Evolutionary conservation across 2,329 filamentous ascomycete species (phyloP).

Genomic region (Aspergillus viridinutans): DNA sequence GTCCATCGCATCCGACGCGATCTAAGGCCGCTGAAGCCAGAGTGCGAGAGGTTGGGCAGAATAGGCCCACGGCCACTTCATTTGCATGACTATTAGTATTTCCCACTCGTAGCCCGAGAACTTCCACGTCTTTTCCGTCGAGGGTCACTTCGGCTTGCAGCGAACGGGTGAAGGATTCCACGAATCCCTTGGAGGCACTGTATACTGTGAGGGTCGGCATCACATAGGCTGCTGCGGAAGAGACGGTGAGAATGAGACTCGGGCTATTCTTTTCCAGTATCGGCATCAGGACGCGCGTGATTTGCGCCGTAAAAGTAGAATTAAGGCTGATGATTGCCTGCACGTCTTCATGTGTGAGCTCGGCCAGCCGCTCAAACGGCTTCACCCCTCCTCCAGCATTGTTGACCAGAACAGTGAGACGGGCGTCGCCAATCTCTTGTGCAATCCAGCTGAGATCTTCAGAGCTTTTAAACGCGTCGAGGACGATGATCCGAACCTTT

Average conservation of each 20-base stretch:
- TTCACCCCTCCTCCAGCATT: conserved; percentile 49
- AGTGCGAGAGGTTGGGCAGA: conserved; percentile 24
- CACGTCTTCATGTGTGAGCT: conserved; percentile 35
- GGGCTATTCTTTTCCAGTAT: conserved; percentile 40
- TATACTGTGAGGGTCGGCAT: conserved; percentile 48
- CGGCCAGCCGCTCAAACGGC: conserved; percentile 34
- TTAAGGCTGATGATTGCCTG: conserved; percentile 47
- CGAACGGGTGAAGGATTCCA: conserved; percentile 37
- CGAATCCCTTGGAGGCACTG: conserved; percentile 45
- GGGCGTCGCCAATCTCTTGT: conserved; percentile 32
- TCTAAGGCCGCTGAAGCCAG: conserved; percentile 31
- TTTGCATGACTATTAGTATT: conserved; percentile 27
- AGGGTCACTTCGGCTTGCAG: conserved; percentile 43
- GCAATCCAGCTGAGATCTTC: conserved; percentile 23
- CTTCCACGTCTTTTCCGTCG: conserved; percentile 35
- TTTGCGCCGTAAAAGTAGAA: conserved; percentile 46
- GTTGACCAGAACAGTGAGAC: conserved; percentile 54
- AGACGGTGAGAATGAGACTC: conserved; percentile 50
- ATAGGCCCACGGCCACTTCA: conserved; percentile 17
- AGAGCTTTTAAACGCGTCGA: conserved; percentile 38
- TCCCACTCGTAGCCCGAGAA: conserved; percentile 36
- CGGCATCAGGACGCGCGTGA: conserved; percentile 47
- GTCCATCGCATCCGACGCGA: conserved; percentile 32
- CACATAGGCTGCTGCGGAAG: conserved; percentile 44
- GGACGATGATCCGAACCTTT: conserved; percentile 40